phyloP scores from a whole-genome alignment of 2,329 filamentous ascomycete species.

The Nannizziopsis arthrosporioides region DNA sequence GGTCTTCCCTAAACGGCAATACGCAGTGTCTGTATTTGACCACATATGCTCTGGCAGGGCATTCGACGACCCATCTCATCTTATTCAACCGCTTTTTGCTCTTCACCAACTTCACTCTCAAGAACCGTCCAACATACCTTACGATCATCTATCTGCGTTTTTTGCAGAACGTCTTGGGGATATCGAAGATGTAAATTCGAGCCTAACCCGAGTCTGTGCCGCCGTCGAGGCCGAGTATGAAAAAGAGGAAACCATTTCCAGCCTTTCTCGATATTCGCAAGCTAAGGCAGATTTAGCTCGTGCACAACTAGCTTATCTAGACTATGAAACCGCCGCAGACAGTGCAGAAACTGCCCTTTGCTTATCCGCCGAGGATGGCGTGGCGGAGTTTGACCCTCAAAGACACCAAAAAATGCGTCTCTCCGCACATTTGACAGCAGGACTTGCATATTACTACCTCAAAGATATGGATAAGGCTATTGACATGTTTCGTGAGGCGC shows the following conservation, averaged over 20 bases:
- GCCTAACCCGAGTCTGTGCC: conserved; percentile 55
- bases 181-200: conserved; percentile 49
- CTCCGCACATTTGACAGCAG: conserved; percentile 74
- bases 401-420: conserved; percentile 60
- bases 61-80: conserved; percentile 33
- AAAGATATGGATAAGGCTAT: conserved; percentile 58
- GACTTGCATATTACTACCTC: conserved; percentile 66
- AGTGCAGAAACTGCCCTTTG: conserved; percentile 71
- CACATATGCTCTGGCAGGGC: conserved; percentile 52
- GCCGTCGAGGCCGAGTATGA: conserved; percentile 73
- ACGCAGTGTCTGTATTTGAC: conserved; percentile 71
- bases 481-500: conserved; percentile 64
- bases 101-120: conserved; percentile 69
- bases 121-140: conserved; percentile 56
- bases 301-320: conserved; percentile 59
- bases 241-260: conserved; percentile 60
- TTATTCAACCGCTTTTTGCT: conserved; percentile 81
- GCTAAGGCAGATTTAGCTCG: conserved; percentile 79
- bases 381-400: conserved; percentile 50
- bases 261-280: conserved; percentile 65
- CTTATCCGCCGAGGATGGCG: conserved; percentile 61
- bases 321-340: conserved; percentile 59
- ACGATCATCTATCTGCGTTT: conserved; percentile 65
- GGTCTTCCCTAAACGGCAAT: conserved; percentile 62
- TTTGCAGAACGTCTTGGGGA: conserved; percentile 72